phyloP scores from a whole-genome alignment of 768 basidiomycete genomes.

The Tephrocybe rancida region DNA sequence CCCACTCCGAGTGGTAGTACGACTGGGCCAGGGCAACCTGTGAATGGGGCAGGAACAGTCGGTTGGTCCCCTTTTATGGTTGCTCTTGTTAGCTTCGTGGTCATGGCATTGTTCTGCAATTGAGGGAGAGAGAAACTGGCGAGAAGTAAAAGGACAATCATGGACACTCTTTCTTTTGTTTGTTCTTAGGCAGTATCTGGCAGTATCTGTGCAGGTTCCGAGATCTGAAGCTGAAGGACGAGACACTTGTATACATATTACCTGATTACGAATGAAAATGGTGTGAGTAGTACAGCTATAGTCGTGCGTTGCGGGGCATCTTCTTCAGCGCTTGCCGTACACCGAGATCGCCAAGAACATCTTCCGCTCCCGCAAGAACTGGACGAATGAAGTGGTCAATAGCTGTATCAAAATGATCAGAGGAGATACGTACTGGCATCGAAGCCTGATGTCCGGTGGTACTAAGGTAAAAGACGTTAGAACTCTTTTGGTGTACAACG shows the following conservation, averaged over 20 bases:
- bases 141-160: no score
- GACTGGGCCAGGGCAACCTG: background rate
- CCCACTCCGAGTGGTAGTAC: background rate
- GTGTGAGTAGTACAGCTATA: conserved; percentile 21
- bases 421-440: conserved; percentile 59
- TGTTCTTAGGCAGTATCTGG: no score
- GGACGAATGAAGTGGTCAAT: background rate
- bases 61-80: background rate
- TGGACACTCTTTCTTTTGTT: no score
- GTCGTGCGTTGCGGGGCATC: conserved; percentile 49
- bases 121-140: no score
- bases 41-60: background rate
- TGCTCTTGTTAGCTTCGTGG: background rate
- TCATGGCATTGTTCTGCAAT: background rate
- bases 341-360: conserved; percentile 73
- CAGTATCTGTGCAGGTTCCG: no score
- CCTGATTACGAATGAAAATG: no score
- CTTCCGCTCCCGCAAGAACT: conserved; percentile 79
- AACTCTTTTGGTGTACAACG: background rate
- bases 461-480: conserved; percentile 42
- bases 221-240: no score
- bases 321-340: conserved; percentile 74
- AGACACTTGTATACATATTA: no score
- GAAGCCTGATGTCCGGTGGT: conserved; percentile 81
- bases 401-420: conserved; percentile 3